A percentile compares a stretch with the other conserved stretches of the same genome.
These are phyloP conservation scores for Mediolabrus comicus DNA, from an alignment of 108 stramenopile species.

Conservation along the genomic window DNA sequence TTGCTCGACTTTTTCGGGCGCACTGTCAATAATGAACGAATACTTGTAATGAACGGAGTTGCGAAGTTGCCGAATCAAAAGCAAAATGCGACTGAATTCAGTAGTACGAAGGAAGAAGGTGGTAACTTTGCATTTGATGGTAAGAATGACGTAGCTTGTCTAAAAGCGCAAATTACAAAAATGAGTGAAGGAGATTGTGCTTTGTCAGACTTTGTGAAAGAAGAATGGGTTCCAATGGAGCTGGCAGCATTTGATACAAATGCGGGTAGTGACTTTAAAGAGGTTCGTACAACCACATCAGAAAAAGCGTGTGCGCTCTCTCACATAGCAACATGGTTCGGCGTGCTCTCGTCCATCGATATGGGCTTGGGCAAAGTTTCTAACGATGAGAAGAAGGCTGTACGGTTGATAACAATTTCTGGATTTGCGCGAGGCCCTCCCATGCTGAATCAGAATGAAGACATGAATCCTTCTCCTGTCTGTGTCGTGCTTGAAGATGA, in stretches of 20 bases:
- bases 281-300: constrained; percentile 50
- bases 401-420: constrained; percentile 52
- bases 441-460: constrained; percentile 44
- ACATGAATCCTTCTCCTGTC: constrained; percentile 68
- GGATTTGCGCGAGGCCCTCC: constrained; percentile 69
- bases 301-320: constrained; percentile 78
- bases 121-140: constrained; percentile 78
- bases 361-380: neutral
- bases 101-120: constrained; percentile 25
- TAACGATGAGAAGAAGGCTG: neutral
- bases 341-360: constrained; percentile 29
- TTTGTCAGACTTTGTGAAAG: constrained; percentile 50
- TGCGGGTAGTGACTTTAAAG: constrained; percentile 51
- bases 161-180: constrained; percentile 32
- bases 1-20: constrained; percentile 53
- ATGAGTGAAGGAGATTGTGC: constrained; percentile 23
- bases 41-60: constrained; percentile 60
- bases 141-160: constrained; percentile 30
- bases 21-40: constrained; percentile 44
- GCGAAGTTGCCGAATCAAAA: constrained; percentile 19
- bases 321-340: constrained; percentile 72
- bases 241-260: constrained; percentile 71
- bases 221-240: constrained; percentile 75
- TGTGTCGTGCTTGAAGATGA: constrained; percentile 84
- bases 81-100: neutral